Percentiles rank a stretch among this genome's conserved stretches.
These are phyloP conservation scores for Colletotrichum acutatum DNA, from an alignment of 2,329 filamentous ascomycete genomes.

Conservation along the genomic window DNA sequence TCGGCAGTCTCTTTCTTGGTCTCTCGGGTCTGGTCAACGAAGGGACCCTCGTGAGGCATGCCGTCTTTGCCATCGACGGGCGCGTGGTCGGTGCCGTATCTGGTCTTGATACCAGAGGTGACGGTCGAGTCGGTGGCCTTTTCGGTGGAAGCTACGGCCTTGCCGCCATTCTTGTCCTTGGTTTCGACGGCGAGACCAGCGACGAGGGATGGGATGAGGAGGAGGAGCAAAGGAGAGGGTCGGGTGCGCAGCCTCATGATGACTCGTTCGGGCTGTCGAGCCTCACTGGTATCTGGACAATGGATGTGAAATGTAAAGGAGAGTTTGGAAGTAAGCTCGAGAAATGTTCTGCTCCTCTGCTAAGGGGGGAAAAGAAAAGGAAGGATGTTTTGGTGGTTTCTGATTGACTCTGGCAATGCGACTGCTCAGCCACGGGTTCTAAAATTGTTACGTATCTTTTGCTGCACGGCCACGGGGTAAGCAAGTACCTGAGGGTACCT, in stretches of 20 bases:
- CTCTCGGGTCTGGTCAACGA: slow-evolving; percentile 60
- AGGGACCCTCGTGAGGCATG: slow-evolving; percentile 90
- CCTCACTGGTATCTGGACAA: slow-evolving; percentile 11
- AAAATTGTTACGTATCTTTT: slow-evolving; percentile 34
- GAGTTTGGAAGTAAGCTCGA: slow-evolving; percentile 9
- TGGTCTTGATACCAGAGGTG: slow-evolving; percentile 45
- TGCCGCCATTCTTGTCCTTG: slow-evolving; percentile 38
- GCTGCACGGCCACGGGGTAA: slow-evolving; percentile 35
- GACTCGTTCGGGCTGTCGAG: slow-evolving; percentile 32
- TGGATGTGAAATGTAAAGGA: background rate
- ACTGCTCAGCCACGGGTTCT: slow-evolving; percentile 30
- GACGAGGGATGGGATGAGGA: slow-evolving; percentile 68
- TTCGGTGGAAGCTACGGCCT: slow-evolving; percentile 41
- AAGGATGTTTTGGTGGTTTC: slow-evolving; percentile 24
- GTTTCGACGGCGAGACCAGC: slow-evolving; percentile 46
- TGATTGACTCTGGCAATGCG: slow-evolving; percentile 27
- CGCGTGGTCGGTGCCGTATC: slow-evolving; percentile 74
- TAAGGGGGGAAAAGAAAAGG: slow-evolving; percentile 10
- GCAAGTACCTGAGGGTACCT: background rate
- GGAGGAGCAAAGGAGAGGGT: slow-evolving; percentile 66
- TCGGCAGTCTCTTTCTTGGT: slow-evolving; percentile 45
- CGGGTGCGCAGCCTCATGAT: slow-evolving; percentile 70
- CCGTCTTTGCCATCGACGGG: slow-evolving; percentile 94
- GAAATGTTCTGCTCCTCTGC: slow-evolving; percentile 10
- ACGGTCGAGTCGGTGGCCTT: slow-evolving; percentile 37